These are phyloP conservation scores for Vitis hybrid DNA, from an alignment of 177 flowering plant species.

Conservation along the genomic window DNA sequence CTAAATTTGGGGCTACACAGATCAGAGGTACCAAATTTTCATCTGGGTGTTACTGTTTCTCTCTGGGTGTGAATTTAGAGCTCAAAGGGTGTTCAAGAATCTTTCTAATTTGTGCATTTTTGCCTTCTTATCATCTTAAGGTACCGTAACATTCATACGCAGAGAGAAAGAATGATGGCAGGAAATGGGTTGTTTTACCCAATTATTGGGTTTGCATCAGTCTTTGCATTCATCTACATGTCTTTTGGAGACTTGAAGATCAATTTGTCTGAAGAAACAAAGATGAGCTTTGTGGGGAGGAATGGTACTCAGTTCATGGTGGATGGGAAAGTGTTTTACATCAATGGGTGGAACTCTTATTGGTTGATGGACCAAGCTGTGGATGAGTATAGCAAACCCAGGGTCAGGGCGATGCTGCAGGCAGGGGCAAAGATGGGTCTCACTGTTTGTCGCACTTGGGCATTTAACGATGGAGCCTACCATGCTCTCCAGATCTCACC, in stretches of 20 bases:
- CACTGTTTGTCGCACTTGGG: constrained; percentile 96
- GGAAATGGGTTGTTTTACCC: constrained; percentile 67
- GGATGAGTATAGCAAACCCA: constrained; percentile 51
- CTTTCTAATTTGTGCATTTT: constrained; percentile 10
- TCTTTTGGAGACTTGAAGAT: constrained; percentile 58
- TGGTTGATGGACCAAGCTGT: constrained; percentile 93
- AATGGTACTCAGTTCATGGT: constrained; percentile 76
- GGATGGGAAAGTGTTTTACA: constrained; percentile 70
- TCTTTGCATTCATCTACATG: constrained; percentile 67
- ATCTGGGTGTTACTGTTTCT: constrained; percentile 20
- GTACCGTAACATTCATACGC: not conserved
- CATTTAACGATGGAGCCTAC: constrained; percentile 91
- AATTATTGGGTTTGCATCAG: constrained; percentile 73
- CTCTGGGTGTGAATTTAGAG: constrained; percentile 4
- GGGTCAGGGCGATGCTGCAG: constrained; percentile 64
- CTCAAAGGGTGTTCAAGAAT: constrained; percentile 13
- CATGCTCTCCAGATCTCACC: constrained; percentile 92
- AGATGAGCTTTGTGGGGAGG: constrained; percentile 60
- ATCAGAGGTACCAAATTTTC: constrained; percentile 1
- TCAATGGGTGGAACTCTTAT: constrained; percentile 97
- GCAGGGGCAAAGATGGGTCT: constrained; percentile 90
- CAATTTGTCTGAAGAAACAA: constrained; percentile 19
- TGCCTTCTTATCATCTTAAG: constrained; percentile 1
- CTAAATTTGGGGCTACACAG: no score
- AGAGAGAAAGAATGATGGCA: constrained; percentile 34